Base-by-base conservation (phyloP, 176 grass and related monocot genomes). In the Cenchrus americanus region DNA sequence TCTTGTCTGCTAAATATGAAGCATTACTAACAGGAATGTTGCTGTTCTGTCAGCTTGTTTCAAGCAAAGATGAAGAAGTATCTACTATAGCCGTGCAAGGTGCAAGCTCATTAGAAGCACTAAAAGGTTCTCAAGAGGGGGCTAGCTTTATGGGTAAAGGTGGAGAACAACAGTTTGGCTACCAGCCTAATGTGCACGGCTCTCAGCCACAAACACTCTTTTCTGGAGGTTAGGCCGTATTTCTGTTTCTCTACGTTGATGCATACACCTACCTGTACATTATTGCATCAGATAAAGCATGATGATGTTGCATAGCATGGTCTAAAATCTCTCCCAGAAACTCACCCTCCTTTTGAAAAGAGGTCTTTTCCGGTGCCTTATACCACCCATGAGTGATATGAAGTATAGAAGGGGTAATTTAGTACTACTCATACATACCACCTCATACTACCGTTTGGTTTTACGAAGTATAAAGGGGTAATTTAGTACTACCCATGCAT, bases 161-260 rank as follows among this genome's bases (percentile, higher is more conserved):
- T 89, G 73, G 79, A 63, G 74, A 88, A 67, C 60, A 75, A 66
- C 84, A 46, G 42, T 60, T 81, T 18, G 24, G 8, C 50, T 83
- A 80, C 76, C 86, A 71, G 66, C 51, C 79, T 15, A 88, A 83
- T 88, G 26, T 77, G 30, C 70, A 80, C 65, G 46, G 73, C 7
- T 18, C 79, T 86, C 86, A 86, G 83, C 79, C 86, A 65, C 86
- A 92, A 17, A 69, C 34, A 58, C 30, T 78, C 74, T 79, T 83
- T 53, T 83, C 76, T 86, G 79, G 80, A 83, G 86, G 90, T 92
- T 75, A 88, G 83, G 68, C 68, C 52, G 7, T 10, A 14, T 70
- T 78, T 78, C 23, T 76, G 4, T 63, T 71, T 77, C 8, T 79
- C 54, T 73, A 8, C 69, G 14, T 51, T 80, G 40, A 79, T 79